Base-by-base conservation (phyloP, 208 protist species). In the Wallacemonas sp. region DNA sequence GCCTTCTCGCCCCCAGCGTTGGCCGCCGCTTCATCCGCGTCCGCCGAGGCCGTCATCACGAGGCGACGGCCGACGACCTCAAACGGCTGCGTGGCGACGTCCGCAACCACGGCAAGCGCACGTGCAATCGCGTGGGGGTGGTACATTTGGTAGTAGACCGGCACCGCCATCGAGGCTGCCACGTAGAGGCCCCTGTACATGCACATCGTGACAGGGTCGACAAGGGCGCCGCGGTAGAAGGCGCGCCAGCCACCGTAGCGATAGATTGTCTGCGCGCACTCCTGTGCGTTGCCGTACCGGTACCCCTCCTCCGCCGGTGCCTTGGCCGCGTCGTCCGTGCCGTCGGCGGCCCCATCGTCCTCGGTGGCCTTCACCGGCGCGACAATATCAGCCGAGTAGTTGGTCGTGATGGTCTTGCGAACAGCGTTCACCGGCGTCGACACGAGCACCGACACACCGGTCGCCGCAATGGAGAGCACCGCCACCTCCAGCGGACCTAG, bases 351-450 rank as follows among this genome's bases (percentile, higher is more conserved):
- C 13, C 44, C 22, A 9, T 59, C 45, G 1, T n/a, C 39, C 12
- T 32, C 46, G 34, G 32, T 60, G 12, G 57, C 48, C 9, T 66
- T 44, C 15, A 48, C 33, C 1, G 79, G 73, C 2, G 80, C 85
- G 17, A 90, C 76, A 62, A 94, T 82, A 58, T 94, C 89, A 15
- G 68, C 85, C 46, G 83, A 66, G 75, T 91, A 94, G 71, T 92
- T 94, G 27, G 83, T 92, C 39, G 84, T 85, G 29, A 91, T 60
- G 15, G 77, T 78, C 63, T 92, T 92, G 24, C 87, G 79, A 10
- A 92, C 46, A 37, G 62, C 78, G 52, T 81, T 91, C 45, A 87
- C 73, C 29, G 89, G 89, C 0, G 73, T 87, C 27, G 86, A 84
- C n/a, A 91, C 67, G 48, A 86, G 60, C 58, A 87, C 76, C 12